phyloP scores from a whole-genome alignment of 1,139 yeast genomes.

The Geotrichum carabidarum region DNA sequence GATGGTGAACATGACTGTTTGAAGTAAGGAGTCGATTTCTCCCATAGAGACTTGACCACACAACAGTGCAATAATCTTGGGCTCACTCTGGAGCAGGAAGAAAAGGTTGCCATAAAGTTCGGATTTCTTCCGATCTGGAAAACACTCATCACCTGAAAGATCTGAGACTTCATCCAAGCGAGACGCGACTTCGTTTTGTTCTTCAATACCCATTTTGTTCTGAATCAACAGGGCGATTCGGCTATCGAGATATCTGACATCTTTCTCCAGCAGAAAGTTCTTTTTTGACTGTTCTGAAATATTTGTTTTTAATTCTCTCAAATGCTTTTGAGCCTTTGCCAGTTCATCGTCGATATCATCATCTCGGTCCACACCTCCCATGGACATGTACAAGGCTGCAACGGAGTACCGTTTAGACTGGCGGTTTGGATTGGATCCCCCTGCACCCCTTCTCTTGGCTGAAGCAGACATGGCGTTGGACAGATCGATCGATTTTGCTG shows the following conservation, averaged over 20 bases:
- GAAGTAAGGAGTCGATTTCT: conserved; percentile 41
- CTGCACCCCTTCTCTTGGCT: neutral
- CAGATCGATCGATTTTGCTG: too few relatives aligned
- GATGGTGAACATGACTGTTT: conserved; percentile 44
- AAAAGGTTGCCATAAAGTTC: conserved; percentile 40
- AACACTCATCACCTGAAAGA: conserved; percentile 21
- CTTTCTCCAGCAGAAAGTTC: conserved; percentile 41
- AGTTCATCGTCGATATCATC: conserved; percentile 40
- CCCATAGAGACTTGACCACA: conserved; percentile 39
- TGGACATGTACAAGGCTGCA: conserved; percentile 39
- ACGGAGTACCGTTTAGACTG: conserved; percentile 39
- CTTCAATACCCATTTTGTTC: conserved; percentile 40
- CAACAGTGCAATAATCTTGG: conserved; percentile 39
- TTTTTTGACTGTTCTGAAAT: conserved; percentile 40
- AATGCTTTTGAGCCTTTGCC: conserved; percentile 37
- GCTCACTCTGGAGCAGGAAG: conserved; percentile 41
- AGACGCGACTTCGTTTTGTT: conserved; percentile 38
- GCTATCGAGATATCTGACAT: conserved; percentile 40
- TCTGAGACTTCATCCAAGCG: conserved; percentile 31
- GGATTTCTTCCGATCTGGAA: conserved; percentile 33
- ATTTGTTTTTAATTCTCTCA: conserved; percentile 37
- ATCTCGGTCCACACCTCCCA: conserved; percentile 39
- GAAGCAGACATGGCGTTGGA: neutral
- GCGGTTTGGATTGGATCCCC: conserved; percentile 25
- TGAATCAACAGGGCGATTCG: conserved; percentile 42